Base-by-base conservation (phyloP, 768 basidiomycete species). In the Boletus subcaerulescens region DNA sequence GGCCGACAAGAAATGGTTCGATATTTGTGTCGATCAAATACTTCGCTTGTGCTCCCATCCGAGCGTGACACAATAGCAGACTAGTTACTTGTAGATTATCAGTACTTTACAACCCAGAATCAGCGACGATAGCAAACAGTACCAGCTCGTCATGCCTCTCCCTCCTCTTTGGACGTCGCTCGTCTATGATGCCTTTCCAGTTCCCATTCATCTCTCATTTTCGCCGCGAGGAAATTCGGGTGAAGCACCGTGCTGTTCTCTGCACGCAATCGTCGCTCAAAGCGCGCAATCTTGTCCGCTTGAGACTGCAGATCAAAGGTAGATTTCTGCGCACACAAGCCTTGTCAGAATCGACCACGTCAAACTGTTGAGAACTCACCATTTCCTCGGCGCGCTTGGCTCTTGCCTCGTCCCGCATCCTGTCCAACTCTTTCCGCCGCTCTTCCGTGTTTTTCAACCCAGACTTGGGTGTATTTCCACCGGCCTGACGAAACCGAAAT, bases 331-430 rank as follows among this genome's bases (percentile, higher is more conserved):
- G 9, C n/a, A 36, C 15, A 52, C 20, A 5, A 32, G 9, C 10
- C n/a, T 11, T 11, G 53, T 67, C 48, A 71, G 40, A 29, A 47
- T 51, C 43, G 31, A 55, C 9, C 18, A 29, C 20, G 5, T 36
- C 14, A 0, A 15, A 2, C 26, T 1, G 5, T 42, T 13, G 13
- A 20, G 41, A 35, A 65, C 81, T 60, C 45, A 87, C 87, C 45
- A 77, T 76, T 59, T 87, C 86, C 40, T 74, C 70, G 18, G 71
- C 71, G 11, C 84, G 77, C 59, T 80, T 85, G 1, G 77, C 78
- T 58, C 78, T 77, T 17, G 84, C 85, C 38, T 89, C 88, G 38
- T 89, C 85, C 52, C 85, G 78, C 84, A 87, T 80, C 63, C 75
- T 81, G 62, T 84, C 77, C 61, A 90, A 62, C 53, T 91, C 86